Percentiles rank a stretch among this genome's conserved stretches.
phyloP scores from a whole-genome alignment of 2,329 filamentous ascomycete genomes.

The Teratosphaeria destructans region DNA sequence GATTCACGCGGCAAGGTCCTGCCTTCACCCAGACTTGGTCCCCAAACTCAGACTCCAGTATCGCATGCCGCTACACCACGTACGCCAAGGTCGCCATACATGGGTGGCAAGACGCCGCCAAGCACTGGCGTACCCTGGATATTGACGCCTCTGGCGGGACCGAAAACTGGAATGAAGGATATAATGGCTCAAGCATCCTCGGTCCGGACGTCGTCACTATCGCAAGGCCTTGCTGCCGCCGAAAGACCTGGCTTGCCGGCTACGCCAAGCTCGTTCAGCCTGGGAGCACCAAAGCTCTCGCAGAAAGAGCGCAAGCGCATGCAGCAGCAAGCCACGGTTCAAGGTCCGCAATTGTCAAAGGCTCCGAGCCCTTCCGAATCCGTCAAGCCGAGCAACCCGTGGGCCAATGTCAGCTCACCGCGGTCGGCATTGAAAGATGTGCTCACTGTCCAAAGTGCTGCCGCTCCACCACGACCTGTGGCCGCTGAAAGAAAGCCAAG shows the following conservation, averaged over 20 bases:
- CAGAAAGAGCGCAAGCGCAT: slow-evolving; percentile 88
- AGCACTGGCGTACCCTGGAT: slow-evolving; percentile 40
- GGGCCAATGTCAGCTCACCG: slow-evolving; percentile 52
- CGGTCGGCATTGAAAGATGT: slow-evolving; percentile 41
- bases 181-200: slow-evolving; percentile 58
- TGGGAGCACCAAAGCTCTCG: slow-evolving; percentile 55
- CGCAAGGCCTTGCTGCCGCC: slow-evolving; percentile 26
- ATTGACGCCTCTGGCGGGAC: slow-evolving; percentile 42
- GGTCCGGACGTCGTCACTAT: slow-evolving; percentile 33
- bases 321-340: slow-evolving; percentile 41
- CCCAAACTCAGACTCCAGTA: slow-evolving; percentile 21
- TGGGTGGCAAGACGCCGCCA: slow-evolving; percentile 14
- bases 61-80: slow-evolving; percentile 17
- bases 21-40: slow-evolving; percentile 15
- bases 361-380: not conserved
- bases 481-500: slow-evolving; percentile 6
- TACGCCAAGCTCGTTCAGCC: slow-evolving; percentile 17
- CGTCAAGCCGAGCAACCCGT: slow-evolving; percentile 33
- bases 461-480: not conserved
- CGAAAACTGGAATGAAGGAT: slow-evolving; percentile 63
- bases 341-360: slow-evolving; percentile 35
- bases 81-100: slow-evolving; percentile 22
- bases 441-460: slow-evolving; percentile 22
- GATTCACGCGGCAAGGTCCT: slow-evolving; percentile 30
- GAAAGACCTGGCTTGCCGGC: slow-evolving; percentile 11